A percentile compares a stretch with the other conserved stretches of the same genome.
Evolutionary conservation across 176 grass and related monocot species (phyloP).

Genomic region (Lolium perenne): DNA sequence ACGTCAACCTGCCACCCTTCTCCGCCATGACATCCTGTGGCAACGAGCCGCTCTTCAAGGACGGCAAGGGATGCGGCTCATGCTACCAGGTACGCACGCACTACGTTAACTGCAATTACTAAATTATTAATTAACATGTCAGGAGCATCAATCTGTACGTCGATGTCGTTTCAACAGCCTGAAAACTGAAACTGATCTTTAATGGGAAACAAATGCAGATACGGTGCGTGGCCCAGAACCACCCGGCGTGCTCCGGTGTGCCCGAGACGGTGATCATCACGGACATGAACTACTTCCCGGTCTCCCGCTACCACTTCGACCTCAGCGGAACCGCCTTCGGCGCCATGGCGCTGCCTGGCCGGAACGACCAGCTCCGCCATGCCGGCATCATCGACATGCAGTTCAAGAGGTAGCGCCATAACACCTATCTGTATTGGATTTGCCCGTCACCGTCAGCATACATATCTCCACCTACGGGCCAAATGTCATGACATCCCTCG

Average conservation of each 20-base stretch:
- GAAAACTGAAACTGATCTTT: background rate
- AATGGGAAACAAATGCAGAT: constrained; percentile 35
- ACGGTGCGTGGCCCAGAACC: constrained; percentile 31
- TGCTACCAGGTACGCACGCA: constrained; percentile 44
- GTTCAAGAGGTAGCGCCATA: constrained; percentile 42
- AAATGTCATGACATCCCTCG: background rate
- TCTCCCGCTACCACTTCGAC: constrained; percentile 71
- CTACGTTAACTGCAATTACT: too few species aligned
- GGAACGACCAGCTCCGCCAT: constrained; percentile 55
- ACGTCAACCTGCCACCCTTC: constrained; percentile 56
- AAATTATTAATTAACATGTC: too few species aligned
- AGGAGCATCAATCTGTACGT: background rate
- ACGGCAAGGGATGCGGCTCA: constrained; percentile 60
- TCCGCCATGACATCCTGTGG: constrained; percentile 67
- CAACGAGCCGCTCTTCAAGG: constrained; percentile 55
- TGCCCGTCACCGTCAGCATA: background rate
- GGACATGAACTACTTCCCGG: constrained; percentile 75
- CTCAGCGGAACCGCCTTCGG: constrained; percentile 69
- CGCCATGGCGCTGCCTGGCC: constrained; percentile 52
- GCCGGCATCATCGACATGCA: constrained; percentile 68
- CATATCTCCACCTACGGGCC: background rate
- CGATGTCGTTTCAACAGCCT: background rate
- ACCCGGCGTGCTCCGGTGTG: constrained; percentile 59
- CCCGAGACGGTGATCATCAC: constrained; percentile 65
- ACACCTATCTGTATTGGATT: background rate